Evolutionary conservation across 176 grass and related monocot species (phyloP).

Genomic region (Musa schizocarpa): DNA sequence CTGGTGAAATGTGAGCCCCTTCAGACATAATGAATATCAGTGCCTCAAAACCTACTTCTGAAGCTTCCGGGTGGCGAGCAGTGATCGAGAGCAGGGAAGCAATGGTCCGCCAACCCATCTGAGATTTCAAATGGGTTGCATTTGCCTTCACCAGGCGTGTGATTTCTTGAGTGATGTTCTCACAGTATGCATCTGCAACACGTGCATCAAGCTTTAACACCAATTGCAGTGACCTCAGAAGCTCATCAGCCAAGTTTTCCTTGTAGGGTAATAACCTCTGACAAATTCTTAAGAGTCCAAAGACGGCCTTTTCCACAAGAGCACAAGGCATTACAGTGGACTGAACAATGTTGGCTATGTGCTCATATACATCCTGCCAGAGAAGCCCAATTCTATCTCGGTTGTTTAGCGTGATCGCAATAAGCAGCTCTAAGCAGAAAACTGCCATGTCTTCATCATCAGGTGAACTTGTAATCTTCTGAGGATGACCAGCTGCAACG

Average conservation of each 20-base stretch:
- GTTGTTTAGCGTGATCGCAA: conserved; percentile 87
- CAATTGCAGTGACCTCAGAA: conserved; percentile 83
- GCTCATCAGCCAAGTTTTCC: conserved; percentile 86
- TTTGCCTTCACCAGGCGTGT: conserved; percentile 83
- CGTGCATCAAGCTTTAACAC: conserved; percentile 89
- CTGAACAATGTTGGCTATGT: conserved; percentile 93
- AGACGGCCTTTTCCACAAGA: conserved; percentile 94
- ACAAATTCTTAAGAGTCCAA: conserved; percentile 92
- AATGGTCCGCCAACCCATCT: conserved; percentile 81
- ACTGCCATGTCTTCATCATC: conserved; percentile 97
- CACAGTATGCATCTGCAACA: conserved; percentile 93
- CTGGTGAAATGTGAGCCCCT: conserved; percentile 60
- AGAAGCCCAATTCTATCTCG: conserved; percentile 86
- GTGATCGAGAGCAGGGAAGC: conserved; percentile 82
- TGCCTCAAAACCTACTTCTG: conserved; percentile 77
- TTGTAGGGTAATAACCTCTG: conserved; percentile 94
- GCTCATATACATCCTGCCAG: conserved; percentile 95
- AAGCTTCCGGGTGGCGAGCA: conserved; percentile 91
- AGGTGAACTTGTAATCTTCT: conserved; percentile 65
- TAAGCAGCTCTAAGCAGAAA: conserved; percentile 94
- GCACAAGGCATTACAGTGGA: conserved; percentile 86
- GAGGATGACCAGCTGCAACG: conserved; percentile 75
- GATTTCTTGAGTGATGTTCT: conserved; percentile 87
- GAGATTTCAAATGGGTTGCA: conserved; percentile 75
- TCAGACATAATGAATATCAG: conserved; percentile 84